Conservation (phyloP, 2,329 filamentous ascomycete genomes). For the Neophaeococcomyces mojaviensis region DNA sequence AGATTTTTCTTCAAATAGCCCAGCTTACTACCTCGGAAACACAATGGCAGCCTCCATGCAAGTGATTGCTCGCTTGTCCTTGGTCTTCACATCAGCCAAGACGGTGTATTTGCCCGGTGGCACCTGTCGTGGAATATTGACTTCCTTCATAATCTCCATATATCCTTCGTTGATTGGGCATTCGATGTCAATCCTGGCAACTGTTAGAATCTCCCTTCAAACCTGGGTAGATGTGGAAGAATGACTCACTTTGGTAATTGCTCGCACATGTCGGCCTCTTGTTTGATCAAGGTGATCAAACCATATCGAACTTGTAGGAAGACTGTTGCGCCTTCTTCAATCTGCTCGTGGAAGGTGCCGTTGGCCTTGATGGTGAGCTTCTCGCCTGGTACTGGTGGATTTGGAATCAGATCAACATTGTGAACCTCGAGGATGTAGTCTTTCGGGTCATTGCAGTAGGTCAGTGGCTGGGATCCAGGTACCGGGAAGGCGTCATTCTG, state of each 20-base stretch:
- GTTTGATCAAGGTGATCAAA: constrained; percentile 78
- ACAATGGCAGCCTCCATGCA: constrained; percentile 62
- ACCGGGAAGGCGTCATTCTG: constrained; percentile 53
- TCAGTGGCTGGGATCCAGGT: constrained; percentile 76
- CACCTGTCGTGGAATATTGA: constrained; percentile 78
- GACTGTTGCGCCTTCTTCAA: constrained; percentile 74
- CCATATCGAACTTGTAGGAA: constrained; percentile 86
- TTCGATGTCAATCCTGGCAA: constrained; percentile 62
- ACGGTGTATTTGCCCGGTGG: constrained; percentile 84
- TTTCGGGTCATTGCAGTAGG: constrained; percentile 64
- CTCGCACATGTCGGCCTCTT: constrained; percentile 77
- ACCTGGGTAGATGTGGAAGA: neutral
- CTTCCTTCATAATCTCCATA: constrained; percentile 66
- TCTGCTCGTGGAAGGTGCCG: constrained; percentile 64
- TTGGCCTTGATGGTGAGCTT: constrained; percentile 70
- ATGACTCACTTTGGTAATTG: constrained; percentile 36
- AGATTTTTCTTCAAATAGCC: constrained; percentile 4
- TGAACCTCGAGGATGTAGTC: constrained; percentile 69
- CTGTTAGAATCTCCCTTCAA: neutral
- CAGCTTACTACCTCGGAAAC: constrained; percentile 6
- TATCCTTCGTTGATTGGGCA: constrained; percentile 81
- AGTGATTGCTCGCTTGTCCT: constrained; percentile 67
- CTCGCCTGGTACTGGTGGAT: constrained; percentile 78
- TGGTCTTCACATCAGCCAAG: constrained; percentile 72
- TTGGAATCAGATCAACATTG: constrained; percentile 72